Evolutionary conservation across 768 basidiomycete genomes (phyloP).

Genomic region (Tylopilus cervinicoccineus): DNA sequence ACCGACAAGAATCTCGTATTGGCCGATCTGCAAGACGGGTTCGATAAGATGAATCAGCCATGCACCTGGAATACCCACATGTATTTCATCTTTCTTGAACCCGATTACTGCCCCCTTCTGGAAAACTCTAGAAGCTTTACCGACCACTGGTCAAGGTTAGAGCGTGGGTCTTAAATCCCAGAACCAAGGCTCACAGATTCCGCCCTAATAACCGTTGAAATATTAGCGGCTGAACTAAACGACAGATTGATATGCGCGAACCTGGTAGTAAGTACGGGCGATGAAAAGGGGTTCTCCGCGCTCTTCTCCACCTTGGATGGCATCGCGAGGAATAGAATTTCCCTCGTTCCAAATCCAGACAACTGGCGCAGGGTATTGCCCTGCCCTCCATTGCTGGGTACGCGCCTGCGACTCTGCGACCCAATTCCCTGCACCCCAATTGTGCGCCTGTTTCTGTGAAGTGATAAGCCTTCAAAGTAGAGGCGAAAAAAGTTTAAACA

Average conservation of each 20-base stretch:
- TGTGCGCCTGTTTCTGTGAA: conserved; percentile 44
- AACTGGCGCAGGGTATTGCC: conserved; percentile 43
- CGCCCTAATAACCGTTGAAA: conserved; percentile 36
- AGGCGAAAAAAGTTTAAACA: not conserved
- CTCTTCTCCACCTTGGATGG: conserved; percentile 56
- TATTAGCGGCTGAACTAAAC: conserved; percentile 1
- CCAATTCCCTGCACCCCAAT: conserved; percentile 55
- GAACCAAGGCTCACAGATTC: conserved; percentile 41
- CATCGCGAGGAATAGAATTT: conserved; percentile 52
- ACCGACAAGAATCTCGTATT: conserved; percentile 70
- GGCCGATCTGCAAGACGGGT: conserved; percentile 42
- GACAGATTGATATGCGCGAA: conserved; percentile 23
- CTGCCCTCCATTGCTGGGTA: conserved; percentile 43
- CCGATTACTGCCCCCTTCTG: conserved; percentile 64
- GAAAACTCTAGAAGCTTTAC: conserved; percentile 58
- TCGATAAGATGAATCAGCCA: not conserved
- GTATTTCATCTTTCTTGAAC: conserved; percentile 52
- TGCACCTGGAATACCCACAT: conserved; percentile 37
- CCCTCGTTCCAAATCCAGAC: conserved; percentile 64
- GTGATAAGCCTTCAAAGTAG: not conserved
- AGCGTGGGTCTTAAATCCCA: not conserved
- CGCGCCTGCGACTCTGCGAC: conserved; percentile 51
- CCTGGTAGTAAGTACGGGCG: conserved; percentile 56
- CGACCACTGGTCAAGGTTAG: conserved; percentile 45
- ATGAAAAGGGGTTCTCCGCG: conserved; percentile 51